These are phyloP conservation scores for Chlorella vulgaris DNA, from an alignment of 139 green algal species.

Conservation along the genomic window DNA sequence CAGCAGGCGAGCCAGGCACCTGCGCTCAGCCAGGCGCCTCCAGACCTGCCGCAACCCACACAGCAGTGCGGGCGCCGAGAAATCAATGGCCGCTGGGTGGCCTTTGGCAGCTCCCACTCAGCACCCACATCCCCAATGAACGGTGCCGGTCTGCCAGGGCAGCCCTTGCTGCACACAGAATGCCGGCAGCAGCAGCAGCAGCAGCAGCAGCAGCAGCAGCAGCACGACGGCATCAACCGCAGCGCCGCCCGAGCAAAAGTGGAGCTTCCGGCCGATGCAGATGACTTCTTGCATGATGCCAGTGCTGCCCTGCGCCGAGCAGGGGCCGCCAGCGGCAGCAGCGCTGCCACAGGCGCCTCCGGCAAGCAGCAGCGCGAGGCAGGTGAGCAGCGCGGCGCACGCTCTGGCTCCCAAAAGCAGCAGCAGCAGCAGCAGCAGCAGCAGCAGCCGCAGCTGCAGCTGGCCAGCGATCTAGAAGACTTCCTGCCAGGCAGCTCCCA, in stretches of 20 bases:
- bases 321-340: background rate
- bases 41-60: background rate
- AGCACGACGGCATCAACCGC: conserved; percentile 2
- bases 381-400: no score
- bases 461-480: background rate
- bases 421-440: no score
- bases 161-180: no score
- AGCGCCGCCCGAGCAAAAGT: background rate
- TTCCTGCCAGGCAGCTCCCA: background rate
- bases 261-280: background rate
- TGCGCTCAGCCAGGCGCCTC: no score
- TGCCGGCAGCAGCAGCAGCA: conserved; percentile 10
- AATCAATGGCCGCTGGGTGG: background rate
- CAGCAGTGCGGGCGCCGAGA: background rate
- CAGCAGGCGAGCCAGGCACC: background rate
- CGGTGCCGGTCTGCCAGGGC: no score
- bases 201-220: conserved; percentile 5
- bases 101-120: background rate
- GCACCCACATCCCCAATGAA: no score
- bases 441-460: background rate
- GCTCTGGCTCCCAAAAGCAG: background rate
- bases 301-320: background rate
- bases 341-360: background rate
- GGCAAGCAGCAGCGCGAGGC: no score
- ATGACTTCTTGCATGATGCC: conserved; percentile 1